phyloP scores from a whole-genome alignment of 2,329 filamentous ascomycete species.

The Trichoderma brevicompactum region DNA sequence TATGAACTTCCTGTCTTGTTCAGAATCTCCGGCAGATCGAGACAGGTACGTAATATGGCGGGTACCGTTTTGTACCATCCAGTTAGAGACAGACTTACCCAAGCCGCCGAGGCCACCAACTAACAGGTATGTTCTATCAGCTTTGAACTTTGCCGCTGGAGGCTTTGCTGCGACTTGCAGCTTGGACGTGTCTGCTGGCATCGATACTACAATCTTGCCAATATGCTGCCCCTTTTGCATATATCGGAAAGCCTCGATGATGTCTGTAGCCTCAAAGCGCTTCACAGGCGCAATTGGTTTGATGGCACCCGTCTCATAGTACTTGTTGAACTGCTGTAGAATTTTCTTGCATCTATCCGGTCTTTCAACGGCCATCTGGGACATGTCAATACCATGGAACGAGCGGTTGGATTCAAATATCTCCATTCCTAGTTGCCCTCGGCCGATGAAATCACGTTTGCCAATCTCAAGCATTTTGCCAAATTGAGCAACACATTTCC shows the following conservation, averaged over 20 bases:
- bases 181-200: slow-evolving; percentile 27
- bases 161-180: not conserved
- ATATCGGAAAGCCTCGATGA: slow-evolving; percentile 31
- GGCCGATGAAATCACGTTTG: slow-evolving; percentile 47
- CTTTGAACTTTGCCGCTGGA: not conserved
- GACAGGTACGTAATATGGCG: slow-evolving; percentile 29
- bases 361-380: slow-evolving; percentile 1
- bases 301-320: slow-evolving; percentile 3
- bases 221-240: slow-evolving; percentile 34
- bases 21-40: slow-evolving; percentile 21
- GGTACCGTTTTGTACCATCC: slow-evolving; percentile 41
- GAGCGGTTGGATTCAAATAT: slow-evolving; percentile 46
- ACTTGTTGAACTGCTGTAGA: slow-evolving; percentile 9
- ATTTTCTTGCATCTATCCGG: not conserved
- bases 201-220: slow-evolving; percentile 43
- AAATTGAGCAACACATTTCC: slow-evolving; percentile 50
- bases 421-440: slow-evolving; percentile 50
- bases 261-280: slow-evolving; percentile 28
- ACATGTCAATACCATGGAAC: slow-evolving; percentile 42
- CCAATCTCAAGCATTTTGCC: slow-evolving; percentile 54
- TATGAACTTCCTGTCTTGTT: slow-evolving; percentile 16
- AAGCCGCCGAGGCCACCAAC: slow-evolving; percentile 42
- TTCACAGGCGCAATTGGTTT: slow-evolving; percentile 28
- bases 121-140: slow-evolving; percentile 36
- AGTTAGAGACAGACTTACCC: slow-evolving; percentile 37